Evolutionary conservation across 2,329 filamentous ascomycete genomes (phyloP).

Genomic region (Claviceps quebecensis): DNA sequence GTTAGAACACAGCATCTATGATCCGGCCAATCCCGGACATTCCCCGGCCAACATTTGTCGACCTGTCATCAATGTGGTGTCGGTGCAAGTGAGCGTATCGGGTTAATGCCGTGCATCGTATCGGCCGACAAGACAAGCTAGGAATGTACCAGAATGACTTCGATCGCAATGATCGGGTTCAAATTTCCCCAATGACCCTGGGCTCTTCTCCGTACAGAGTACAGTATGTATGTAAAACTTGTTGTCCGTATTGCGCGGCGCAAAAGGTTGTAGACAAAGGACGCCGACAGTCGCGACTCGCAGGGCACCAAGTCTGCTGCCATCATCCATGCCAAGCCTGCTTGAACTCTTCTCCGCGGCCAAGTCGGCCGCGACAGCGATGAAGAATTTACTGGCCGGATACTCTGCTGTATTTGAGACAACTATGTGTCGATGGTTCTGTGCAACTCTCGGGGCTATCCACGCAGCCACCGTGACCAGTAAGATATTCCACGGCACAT

Average conservation of each 20-base stretch:
- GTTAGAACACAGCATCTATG: not conserved
- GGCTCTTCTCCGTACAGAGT: too few species aligned
- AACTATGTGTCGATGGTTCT: too few species aligned
- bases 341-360: not conserved
- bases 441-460: too few species aligned
- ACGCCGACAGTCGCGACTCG: constrained; percentile 2
- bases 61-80: not conserved
- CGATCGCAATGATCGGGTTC: not conserved
- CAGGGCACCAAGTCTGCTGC: not conserved
- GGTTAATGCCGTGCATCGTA: not conserved
- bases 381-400: too few species aligned
- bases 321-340: not conserved
- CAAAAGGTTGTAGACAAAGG: not conserved
- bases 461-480: too few species aligned
- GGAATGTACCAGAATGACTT: not conserved
- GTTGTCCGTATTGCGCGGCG: not conserved
- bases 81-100: not conserved
- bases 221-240: too few species aligned
- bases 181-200: not conserved
- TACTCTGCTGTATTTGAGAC: too few species aligned
- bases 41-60: not conserved
- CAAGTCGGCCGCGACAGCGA: too few species aligned
- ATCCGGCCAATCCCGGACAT: not conserved
- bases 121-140: not conserved
- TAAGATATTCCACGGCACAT: too few species aligned